These are phyloP conservation scores for Cryptosporidium viatorum DNA, from an alignment of 169 alveolate genomes.

Conservation along the genomic window DNA sequence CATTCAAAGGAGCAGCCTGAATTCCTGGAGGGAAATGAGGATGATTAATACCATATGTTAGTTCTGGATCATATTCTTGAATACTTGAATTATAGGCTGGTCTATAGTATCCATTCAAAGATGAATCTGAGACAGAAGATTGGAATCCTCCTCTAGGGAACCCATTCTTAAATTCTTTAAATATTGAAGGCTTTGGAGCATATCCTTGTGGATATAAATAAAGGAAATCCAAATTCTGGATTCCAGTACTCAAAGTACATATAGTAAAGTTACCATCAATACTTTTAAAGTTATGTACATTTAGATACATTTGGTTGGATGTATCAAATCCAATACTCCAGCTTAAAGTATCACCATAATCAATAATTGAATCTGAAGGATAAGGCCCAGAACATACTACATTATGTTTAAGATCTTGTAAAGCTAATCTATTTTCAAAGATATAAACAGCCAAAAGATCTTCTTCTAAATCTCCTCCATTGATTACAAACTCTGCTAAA, in stretches of 20 bases:
- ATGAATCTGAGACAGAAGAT: conserved; percentile 11
- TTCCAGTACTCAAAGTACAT: conserved; percentile 38
- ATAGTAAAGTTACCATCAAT: conserved; percentile 33
- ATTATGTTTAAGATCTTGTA: conserved; percentile 44
- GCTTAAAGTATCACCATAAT: conserved; percentile 16
- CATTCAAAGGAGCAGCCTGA: conserved; percentile 56
- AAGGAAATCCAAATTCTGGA: not conserved
- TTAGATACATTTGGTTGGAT: conserved; percentile 30
- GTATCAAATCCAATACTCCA: conserved; percentile 63
- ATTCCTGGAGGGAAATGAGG: conserved; percentile 66
- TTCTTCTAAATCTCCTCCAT: not conserved
- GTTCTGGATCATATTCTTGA: conserved; percentile 18
- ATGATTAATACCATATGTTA: conserved; percentile 25
- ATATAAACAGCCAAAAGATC: conserved; percentile 34
- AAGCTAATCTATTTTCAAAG: conserved; percentile 57
- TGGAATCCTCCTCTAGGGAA: conserved; percentile 52
- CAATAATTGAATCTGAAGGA: conserved; percentile 1
- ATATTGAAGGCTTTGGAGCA: conserved; percentile 40
- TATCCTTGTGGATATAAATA: conserved; percentile 56
- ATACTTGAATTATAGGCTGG: conserved; percentile 19
- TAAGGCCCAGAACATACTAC: conserved; percentile 61
- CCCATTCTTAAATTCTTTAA: conserved; percentile 5
- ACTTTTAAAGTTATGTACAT: not conserved
- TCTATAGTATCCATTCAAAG: conserved; percentile 14
- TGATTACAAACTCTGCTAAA: not conserved